A percentile compares a stretch with the other conserved stretches of the same genome.
Evolutionary conservation across 257 asterid genomes (phyloP).

Genomic region (Solanum infundibuliforme): DNA sequence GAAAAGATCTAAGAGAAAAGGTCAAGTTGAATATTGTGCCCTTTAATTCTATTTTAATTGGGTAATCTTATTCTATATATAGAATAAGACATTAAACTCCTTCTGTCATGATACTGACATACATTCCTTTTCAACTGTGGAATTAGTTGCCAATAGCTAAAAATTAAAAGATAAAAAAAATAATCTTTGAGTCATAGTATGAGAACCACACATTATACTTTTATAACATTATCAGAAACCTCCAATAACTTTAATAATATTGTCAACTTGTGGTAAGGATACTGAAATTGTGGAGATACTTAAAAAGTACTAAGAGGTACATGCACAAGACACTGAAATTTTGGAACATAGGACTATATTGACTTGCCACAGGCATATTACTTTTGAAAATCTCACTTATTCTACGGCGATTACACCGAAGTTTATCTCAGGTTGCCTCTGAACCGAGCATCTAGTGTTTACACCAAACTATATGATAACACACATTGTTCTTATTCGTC

Average conservation of each 20-base stretch:
- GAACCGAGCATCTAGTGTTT: not conserved
- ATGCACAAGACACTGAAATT: not conserved
- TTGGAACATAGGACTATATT: not conserved
- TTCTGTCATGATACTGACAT: not conserved
- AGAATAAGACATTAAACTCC: not conserved
- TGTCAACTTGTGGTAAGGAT: not conserved
- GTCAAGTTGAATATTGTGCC: not conserved
- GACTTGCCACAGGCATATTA: not conserved
- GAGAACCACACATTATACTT: not conserved
- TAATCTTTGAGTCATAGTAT: not conserved
- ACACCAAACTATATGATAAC: not conserved
- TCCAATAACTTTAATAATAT: not conserved
- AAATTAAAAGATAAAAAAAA: not conserved
- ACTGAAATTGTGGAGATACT: not conserved
- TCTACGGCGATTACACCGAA: not conserved
- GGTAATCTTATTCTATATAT: not conserved
- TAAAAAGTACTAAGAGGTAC: not conserved
- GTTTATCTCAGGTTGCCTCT: not conserved
- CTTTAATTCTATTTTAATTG: not conserved
- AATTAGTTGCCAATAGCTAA: not conserved
- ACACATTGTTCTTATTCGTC: not conserved
- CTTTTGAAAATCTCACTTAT: not conserved
- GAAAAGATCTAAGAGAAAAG: not conserved
- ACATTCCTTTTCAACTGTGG: not conserved
- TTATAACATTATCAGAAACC: not conserved